A percentile compares a stretch with the other conserved stretches of the same genome.
Evolutionary conservation across 768 basidiomycete species (phyloP).

Genomic region (Terana coerulea): DNA sequence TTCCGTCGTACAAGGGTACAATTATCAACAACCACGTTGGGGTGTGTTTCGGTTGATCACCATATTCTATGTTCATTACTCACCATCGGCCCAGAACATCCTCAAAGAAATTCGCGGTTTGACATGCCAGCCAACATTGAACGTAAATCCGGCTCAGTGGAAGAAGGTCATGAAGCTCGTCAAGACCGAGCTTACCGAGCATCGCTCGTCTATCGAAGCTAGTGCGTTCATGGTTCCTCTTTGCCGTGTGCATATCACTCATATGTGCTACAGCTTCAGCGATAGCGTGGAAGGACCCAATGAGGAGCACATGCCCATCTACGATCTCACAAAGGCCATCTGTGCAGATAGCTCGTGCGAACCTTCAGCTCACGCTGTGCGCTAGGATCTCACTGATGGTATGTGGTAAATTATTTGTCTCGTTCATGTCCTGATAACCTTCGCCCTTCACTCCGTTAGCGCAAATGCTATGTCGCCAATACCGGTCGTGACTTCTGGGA

Average conservation of each 20-base stretch:
- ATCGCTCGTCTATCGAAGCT: background rate
- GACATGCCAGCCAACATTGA: background rate
- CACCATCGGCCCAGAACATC: background rate
- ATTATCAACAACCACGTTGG: background rate
- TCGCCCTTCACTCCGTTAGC: too few relatives aligned
- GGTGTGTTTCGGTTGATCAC: background rate
- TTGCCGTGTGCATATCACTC: background rate
- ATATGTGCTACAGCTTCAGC: background rate
- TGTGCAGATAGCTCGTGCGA: background rate
- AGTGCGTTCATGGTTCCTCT: background rate
- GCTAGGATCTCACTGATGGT: background rate
- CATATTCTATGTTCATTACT: background rate
- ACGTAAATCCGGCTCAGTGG: background rate
- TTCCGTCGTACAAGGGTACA: background rate
- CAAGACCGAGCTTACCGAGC: background rate
- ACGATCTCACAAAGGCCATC: background rate
- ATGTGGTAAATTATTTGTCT: background rate
- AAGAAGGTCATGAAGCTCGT: background rate
- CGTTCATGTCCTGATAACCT: background rate
- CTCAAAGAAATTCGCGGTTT: background rate
- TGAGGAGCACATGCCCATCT: background rate
- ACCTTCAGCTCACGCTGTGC: background rate
- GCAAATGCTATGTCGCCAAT: background rate
- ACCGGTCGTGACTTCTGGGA: background rate
- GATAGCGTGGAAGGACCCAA: background rate